Conservation (phyloP, 2,329 filamentous ascomycete genomes). For the Didymella lethalis region DNA sequence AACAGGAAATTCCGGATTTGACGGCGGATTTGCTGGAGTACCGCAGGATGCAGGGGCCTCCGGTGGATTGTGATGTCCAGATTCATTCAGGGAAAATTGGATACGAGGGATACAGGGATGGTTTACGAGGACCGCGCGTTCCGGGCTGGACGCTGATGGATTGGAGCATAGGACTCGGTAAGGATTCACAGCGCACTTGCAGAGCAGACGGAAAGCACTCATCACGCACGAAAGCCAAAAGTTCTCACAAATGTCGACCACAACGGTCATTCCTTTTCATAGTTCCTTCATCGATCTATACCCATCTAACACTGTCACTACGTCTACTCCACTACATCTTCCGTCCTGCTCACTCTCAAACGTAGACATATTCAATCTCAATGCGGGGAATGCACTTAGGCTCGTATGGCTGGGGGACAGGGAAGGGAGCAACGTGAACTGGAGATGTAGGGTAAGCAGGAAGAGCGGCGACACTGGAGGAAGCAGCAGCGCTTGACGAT, state of each 20-base stretch:
- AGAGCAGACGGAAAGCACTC: constrained; percentile 29
- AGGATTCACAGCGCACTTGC: constrained; percentile 24
- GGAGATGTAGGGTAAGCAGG: constrained; percentile 33
- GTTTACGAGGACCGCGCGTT: constrained; percentile 20
- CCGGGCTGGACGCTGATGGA: constrained; percentile 11
- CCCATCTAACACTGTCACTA: constrained; percentile 30
- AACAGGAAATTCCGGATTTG: constrained; percentile 12
- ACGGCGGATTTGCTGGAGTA: constrained; percentile 20
- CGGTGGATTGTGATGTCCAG: constrained; percentile 18
- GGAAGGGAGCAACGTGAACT: constrained; percentile 31
- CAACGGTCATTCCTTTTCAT: constrained; percentile 26
- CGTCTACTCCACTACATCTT: constrained; percentile 28
- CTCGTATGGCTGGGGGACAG: constrained; percentile 27
- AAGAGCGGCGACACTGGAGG: constrained; percentile 22
- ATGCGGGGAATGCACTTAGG: constrained; percentile 29
- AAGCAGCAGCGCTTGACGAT: constrained; percentile 9
- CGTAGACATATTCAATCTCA: constrained; percentile 30
- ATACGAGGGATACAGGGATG: constrained; percentile 7
- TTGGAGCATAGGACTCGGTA: constrained; percentile 19
- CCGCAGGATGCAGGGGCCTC: constrained; percentile 14
- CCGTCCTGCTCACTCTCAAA: constrained; percentile 29
- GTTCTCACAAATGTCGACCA: constrained; percentile 26
- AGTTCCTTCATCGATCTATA: constrained; percentile 27
- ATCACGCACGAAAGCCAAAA: constrained; percentile 31
- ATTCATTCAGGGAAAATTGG: not conserved